A percentile compares a stretch with the other conserved stretches of the same genome.
Evolutionary conservation across 345 rosid genomes (phyloP).

Genomic region (Pistacia integerrima): DNA sequence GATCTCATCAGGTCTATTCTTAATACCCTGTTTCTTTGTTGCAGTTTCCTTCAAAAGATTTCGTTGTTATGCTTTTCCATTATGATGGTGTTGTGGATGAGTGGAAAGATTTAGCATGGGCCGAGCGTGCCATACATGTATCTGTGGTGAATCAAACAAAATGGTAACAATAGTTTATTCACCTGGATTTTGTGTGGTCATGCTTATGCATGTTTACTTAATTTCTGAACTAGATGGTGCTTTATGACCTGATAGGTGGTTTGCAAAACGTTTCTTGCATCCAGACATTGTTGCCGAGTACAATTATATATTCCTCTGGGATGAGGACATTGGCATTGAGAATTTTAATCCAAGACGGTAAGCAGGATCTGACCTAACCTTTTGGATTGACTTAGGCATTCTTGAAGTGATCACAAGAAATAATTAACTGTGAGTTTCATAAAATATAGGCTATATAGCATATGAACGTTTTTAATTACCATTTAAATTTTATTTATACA

Average conservation of each 20-base stretch:
- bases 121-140: constrained; percentile 40
- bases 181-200: neutral
- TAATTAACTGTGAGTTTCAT: neutral
- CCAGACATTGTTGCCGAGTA: constrained; percentile 83
- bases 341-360: constrained; percentile 74
- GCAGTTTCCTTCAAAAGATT: constrained; percentile 48
- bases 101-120: constrained; percentile 56
- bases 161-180: constrained; percentile 37
- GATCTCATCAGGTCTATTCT: neutral
- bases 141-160: constrained; percentile 62
- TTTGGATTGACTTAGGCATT: neutral
- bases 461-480: neutral
- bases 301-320: constrained; percentile 89
- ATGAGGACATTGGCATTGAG: constrained; percentile 87
- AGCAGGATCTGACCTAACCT: neutral
- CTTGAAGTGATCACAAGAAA: neutral
- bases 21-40: constrained; percentile 5
- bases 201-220: neutral
- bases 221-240: neutral
- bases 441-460: no score
- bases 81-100: constrained; percentile 54
- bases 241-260: constrained; percentile 69
- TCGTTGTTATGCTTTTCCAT: constrained; percentile 61
- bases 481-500: neutral
- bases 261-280: constrained; percentile 93